Base-by-base conservation (phyloP, 768 basidiomycete species). In the Leccinellum albellum region DNA sequence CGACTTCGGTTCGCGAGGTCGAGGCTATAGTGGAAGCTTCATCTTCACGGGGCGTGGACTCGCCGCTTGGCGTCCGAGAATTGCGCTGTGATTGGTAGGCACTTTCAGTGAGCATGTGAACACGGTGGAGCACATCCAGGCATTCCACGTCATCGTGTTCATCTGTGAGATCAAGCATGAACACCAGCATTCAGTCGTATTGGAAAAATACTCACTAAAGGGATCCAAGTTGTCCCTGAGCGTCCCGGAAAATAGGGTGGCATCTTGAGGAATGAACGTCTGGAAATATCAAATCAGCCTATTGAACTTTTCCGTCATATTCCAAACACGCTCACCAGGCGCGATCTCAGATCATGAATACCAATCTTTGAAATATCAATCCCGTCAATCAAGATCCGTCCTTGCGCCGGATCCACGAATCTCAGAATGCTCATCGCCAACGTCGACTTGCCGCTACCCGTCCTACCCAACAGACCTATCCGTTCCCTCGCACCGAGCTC, bases 331-430 rank as follows among this genome's bases (percentile, higher is more conserved):
- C 84, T 67, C 66, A 88, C 87, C 70, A 89, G 62, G 59, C 86
- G 81, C 1, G 88, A 87, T n/a, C 89, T 79, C 59, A 95, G 67
- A 67, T 94, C 93, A 65, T 92, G 84, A 17, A 94, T 73, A 13
- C 93, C 92, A 55, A 97, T 94, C 4, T 76, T 86, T 1, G 87
- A 86, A 51, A 94, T 91, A 65, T 95, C 93, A 56, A 95, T 86
- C 5, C 92, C 94, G 59, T 94, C 94, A 20, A 96, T 85, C 47
- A 89, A 29, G 51, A 97, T 93, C 23, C 79, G 79, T 0, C 94
- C 94, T 15, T 74, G 75, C 3, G 79, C 74, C 1, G 94, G 91
- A 66, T 96, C 93, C 17, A 86, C 86, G 64, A 95, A 94, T 61
- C 91, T 82, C 51, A 95, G 72, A 15, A 95, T 76, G 64, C 88